Base-by-base conservation (phyloP, 345 rosid species). In the Euphorbia pulcherrima region DNA sequence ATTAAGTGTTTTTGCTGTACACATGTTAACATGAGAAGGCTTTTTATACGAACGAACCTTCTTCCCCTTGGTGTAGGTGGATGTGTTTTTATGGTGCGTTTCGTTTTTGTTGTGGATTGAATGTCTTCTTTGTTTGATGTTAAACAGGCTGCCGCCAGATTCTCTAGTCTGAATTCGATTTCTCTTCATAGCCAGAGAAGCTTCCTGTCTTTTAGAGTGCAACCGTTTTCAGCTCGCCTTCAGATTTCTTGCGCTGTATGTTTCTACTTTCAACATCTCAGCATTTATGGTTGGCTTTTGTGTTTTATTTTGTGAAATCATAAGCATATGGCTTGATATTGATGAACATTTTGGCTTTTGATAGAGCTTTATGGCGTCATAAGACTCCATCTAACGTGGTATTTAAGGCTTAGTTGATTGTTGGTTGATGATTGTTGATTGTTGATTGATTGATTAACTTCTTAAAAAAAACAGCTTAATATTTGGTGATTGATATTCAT, bases 171-270 rank as follows among this genome's bases (percentile, higher is more conserved):
- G 62, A 73, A 67, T 53, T 57, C 63, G 8, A 37, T 66, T 66
- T 67, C 76, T 16, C 48, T 67, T 24, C 51, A 58, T 46, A 20
- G 4, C 28, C 66, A 51, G 26, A 72, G 69, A 39, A 72, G 52
- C 58, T 65, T 39, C 56, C 26, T 73, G 48, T 73, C 76, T 23
- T 73, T 67, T n/a, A 61, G 55, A 60, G 58, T 52, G 47, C 65
- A 8, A 20, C 66, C 68, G 10, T 5, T 73, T 30, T 55, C 87
- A 24, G 51, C 74, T 74, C 86, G 88, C 67, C 77, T 84, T 51
- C 71, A 72, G 69, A 64, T 88, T 57, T 81, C 85, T 62, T 84
- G 86, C 13, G 86, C 86, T 72, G 93, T 86, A 81, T 60, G 86
- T 77, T 68, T 60, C 48, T 69, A 4, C 21, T 1, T 66, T 20